Evolutionary conservation across 768 basidiomycete genomes (phyloP), one percentile per base, ranked within the genome.

Genomic region (Termitomyces sp.): DNA sequence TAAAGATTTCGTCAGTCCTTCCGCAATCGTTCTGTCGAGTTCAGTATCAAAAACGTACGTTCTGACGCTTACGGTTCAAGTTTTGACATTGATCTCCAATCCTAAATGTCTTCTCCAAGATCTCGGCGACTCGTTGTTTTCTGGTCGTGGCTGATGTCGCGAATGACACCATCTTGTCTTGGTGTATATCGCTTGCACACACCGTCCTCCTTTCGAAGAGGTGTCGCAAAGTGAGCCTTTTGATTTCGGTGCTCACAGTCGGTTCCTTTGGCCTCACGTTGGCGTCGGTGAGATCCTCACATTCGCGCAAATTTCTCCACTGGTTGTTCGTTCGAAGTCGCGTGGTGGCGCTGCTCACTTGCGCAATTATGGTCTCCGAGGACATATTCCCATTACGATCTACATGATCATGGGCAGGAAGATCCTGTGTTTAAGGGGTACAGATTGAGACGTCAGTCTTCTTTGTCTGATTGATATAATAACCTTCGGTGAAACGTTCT

Each of bases 201-300:
- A 28, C 14, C 9, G 4, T n/a, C 35, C 22, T 34, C 34, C 9
- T 50, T 24, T 19, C 22, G 10, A 28, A 24, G 4, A 58, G 26
- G 21, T 58, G 57, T 19, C 57, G 53, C 35, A 51, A 22, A 51
- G 51, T 54, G 8, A 54, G 28, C n/a, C 26, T 7, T 26, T 54
- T 12, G 22, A 50, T 37, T 11, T 54, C 43, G n/a, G 24, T 8
- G 0, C 28, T 49, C 24, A 49, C 24, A 4, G 26, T 37, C 12
- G 24, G 38, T 7, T 28, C 17, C 38, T 40, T 19, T 28, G 38
- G 28, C 34, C 24, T 38, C 10, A 49, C 35, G 17, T 38, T 26
- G 17, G 34, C 17, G 17, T 22, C 35, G 26, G 48, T 34, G 17
- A 37, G 15, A 26, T 44, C 24, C 6, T 43, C 42, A 24, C 24